Evolutionary conservation across 208 protist species (phyloP), one percentile per base, ranked within the genome.

Genomic region (Trypanosoma caninum): DNA sequence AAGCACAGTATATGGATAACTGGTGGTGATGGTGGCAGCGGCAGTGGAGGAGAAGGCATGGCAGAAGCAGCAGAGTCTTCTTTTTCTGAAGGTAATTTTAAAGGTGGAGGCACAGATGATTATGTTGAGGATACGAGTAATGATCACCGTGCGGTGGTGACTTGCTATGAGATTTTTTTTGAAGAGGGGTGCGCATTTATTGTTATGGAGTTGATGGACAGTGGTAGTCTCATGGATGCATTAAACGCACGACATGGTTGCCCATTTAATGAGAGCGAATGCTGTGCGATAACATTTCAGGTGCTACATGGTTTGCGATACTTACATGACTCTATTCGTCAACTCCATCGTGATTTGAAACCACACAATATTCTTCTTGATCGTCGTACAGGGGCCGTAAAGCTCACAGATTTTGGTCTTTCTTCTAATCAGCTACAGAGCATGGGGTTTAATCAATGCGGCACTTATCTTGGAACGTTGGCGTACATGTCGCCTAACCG

Each of bases 361-460:
- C 96, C 97, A 38, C 95, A 98, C 59, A 99, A 99, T 55, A 82
- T 98, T 28, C 95, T 99, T 77, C 97, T 98, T 64, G 94, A 99
- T 72, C 93, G 96, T 61, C 35, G 73, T 20, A 81, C 90, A 51
- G 65, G 86, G 20, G 52, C 80, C 64, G 69, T 98, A 33, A 66
- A 94, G 22, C 69, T 98, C 0, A 98, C 98, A 35, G 91, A 97
- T 57, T 97, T 91, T 88, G 81, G 97, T 42, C 44, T 79, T 16
- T 31, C 14, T 4, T 60, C 58, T 0, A 34, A 52, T n/a, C 41
- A 30, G 31, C 42, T 69, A 20, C 54, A 75, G 31, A 76, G 62
- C n/a, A 65, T 64, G 59, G 55, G 55, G n/a, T 54, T 65, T 57
- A 23, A 65, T 41, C 55, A 74, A n/a, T 63, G 61, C 30, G 58